phyloP scores from a whole-genome alignment of 2,329 filamentous ascomycete genomes.

The Neocatenulostroma microsporum region DNA sequence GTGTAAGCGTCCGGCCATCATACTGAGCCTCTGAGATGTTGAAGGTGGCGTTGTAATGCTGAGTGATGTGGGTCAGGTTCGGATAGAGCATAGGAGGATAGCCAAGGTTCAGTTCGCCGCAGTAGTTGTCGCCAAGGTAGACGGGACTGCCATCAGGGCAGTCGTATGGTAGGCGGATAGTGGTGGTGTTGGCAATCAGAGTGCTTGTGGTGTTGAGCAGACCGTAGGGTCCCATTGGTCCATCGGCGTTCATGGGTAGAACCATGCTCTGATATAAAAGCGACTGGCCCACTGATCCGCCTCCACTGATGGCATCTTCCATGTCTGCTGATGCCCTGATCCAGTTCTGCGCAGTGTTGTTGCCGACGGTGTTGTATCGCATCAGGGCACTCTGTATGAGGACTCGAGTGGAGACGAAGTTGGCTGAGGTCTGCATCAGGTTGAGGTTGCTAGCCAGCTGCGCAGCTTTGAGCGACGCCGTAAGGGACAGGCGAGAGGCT shows the following conservation, averaged over 20 bases:
- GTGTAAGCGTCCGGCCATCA: slow-evolving; percentile 34
- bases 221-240: slow-evolving; percentile 40
- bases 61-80: slow-evolving; percentile 58
- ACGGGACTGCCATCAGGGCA: slow-evolving; percentile 51
- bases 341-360: slow-evolving; percentile 55
- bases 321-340: slow-evolving; percentile 55
- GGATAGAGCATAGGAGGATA: slow-evolving; percentile 69
- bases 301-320: slow-evolving; percentile 57
- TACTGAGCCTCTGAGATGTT: slow-evolving; percentile 33
- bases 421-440: slow-evolving; percentile 67
- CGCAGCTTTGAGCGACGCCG: slow-evolving; percentile 78
- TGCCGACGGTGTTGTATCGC: slow-evolving; percentile 47
- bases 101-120: slow-evolving; percentile 41
- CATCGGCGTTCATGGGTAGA: slow-evolving; percentile 60
- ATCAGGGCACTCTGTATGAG: slow-evolving; percentile 46
- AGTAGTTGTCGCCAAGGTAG: slow-evolving; percentile 50
- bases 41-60: slow-evolving; percentile 29
- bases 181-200: slow-evolving; percentile 40
- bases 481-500: slow-evolving; percentile 57
- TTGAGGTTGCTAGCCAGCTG: slow-evolving; percentile 72
- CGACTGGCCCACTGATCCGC: slow-evolving; percentile 35
- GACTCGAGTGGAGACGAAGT: slow-evolving; percentile 59
- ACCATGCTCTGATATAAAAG: slow-evolving; percentile 64
- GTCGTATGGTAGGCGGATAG: slow-evolving; percentile 55
- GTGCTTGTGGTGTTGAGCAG: slow-evolving; percentile 58